Conservation (phyloP, 306 rosid genomes). For the Cicer arietinum region DNA sequence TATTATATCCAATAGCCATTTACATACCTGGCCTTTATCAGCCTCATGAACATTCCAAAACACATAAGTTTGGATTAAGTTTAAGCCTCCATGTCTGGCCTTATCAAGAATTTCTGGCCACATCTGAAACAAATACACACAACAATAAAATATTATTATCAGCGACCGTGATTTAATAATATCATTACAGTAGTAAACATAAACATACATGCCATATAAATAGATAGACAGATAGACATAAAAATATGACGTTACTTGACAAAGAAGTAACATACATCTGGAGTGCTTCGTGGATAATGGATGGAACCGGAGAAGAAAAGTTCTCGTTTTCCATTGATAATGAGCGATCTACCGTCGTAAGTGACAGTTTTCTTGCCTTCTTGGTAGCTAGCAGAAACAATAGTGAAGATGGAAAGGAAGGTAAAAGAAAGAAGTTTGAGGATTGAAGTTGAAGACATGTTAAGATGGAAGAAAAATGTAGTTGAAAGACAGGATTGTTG, state of each 20-base stretch:
- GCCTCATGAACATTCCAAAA: slow-evolving; percentile 94
- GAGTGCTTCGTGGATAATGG: slow-evolving; percentile 83
- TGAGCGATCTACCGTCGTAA: slow-evolving; percentile 51
- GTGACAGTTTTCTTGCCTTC: background rate
- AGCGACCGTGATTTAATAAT: background rate
- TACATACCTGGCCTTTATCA: slow-evolving; percentile 66
- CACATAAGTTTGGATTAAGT: slow-evolving; percentile 82
- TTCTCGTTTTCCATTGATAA: slow-evolving; percentile 62
- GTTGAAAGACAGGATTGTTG: background rate
- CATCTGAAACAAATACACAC: slow-evolving; percentile 53
- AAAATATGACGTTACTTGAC: slow-evolving; percentile 8
- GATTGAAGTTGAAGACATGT: background rate
- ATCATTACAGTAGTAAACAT: background rate
- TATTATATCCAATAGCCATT: background rate
- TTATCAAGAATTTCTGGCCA: slow-evolving; percentile 71
- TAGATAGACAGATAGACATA: background rate
- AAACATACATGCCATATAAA: background rate
- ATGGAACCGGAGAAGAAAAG: slow-evolving; percentile 86
- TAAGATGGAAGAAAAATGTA: background rate
- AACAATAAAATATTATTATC: background rate
- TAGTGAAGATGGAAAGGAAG: background rate
- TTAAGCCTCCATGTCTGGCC: slow-evolving; percentile 81
- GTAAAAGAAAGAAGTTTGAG: slow-evolving; percentile 34
- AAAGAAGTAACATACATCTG: slow-evolving; percentile 55
- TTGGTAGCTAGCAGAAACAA: slow-evolving; percentile 2